Base-by-base conservation (phyloP, 2,329 filamentous ascomycete species). In the Ophiosphaerella herpotricha region DNA sequence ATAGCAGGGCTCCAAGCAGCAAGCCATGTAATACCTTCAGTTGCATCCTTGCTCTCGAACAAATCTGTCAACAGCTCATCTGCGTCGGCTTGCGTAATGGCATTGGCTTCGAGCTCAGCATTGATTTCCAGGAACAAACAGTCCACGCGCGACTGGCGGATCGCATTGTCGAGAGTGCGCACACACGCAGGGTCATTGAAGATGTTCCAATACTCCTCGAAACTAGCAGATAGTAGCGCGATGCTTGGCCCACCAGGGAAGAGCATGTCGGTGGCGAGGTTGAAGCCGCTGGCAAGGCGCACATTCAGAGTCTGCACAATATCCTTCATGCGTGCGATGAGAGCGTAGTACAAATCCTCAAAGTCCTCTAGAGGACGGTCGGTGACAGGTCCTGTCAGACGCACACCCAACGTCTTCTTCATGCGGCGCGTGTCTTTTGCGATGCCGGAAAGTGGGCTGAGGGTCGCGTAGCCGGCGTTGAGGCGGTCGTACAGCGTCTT, bases 361-460 rank as follows among this genome's bases (percentile, higher is more conserved):
- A 60, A 71, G 50, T 72, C 68, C 29, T 63, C 60, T 9, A 72
- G 60, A 0, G 63, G 59, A 13, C 69, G 69, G 0, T 55, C 86
- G 85, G 90, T 1, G 59, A 84, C 4, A 83, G 3, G 85, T 85
- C 3, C 5, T 13, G 23, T 6, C 14, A 34, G 13, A 86, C 87
- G 26, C 72, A 71, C 50, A 84, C 33, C 32, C 82, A 58, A 31
- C 11, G 45, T 62, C 86, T 90, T 24, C n/a, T 50, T 48, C 43
- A 54, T 40, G 29, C 48, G 55, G 5, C 29, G 23, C n/a, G 38
- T 42, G 14, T 52, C 49, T 45, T 55, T 58, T 44, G 57, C 50
- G 35, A 55, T 46, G 7, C 48, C 14, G 11, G 55, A 54, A 3
- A 62, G 50, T 4, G 50, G 48, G 34, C 52, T 60, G 4, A 62